Base-by-base conservation (phyloP, 2,329 filamentous ascomycete species). In the Fusarium clavum region DNA sequence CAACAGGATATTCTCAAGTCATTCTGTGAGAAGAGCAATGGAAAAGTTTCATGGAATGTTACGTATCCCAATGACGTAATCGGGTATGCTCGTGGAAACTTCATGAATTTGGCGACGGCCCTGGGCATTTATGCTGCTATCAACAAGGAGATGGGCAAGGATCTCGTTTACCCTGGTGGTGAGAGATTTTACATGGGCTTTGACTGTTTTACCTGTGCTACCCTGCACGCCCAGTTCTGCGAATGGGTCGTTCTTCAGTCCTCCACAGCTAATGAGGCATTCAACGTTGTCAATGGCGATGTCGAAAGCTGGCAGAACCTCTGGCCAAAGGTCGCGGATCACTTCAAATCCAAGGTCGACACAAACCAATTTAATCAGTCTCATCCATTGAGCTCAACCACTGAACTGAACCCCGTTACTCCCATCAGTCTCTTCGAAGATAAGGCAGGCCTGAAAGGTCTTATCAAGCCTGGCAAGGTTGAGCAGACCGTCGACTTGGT, bases 31-130 rank as follows among this genome's bases (percentile, higher is more conserved):
- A 38, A 61, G 12, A 20, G 22, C 8, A 29, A 38, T 2, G 55
- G 45, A 6, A 38, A 20, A 1, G 6, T 27, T 0, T 13, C 44
- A 7, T 61, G 58, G 58, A 61, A 65, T 16, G 62, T 64, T 3
- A 65, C 62, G 0, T 65, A 65, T 16, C 46, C 60, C 2, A 64
- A 59, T n/a, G 62, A 65, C 20, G 62, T 65, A 10, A 64, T 65
- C 2, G 62, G 62, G 4, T 65, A 64, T 9, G 62, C 60, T 1
- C 61, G 53, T 9, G 60, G 62, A 14, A 65, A 65, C 29, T 65
- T 65, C 9, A 65, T 65, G 62, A 65, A 65, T 18, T 20, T 65
- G n/a, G 46, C 22, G 9, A 65, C 52, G 9, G 60, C 52, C 1
- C 24, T 59, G 7, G 62, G 60, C 3, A 48, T 65, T 11, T 65